Conservation (phyloP, 345 rosid genomes). For the Sisymbrium irio region DNA sequence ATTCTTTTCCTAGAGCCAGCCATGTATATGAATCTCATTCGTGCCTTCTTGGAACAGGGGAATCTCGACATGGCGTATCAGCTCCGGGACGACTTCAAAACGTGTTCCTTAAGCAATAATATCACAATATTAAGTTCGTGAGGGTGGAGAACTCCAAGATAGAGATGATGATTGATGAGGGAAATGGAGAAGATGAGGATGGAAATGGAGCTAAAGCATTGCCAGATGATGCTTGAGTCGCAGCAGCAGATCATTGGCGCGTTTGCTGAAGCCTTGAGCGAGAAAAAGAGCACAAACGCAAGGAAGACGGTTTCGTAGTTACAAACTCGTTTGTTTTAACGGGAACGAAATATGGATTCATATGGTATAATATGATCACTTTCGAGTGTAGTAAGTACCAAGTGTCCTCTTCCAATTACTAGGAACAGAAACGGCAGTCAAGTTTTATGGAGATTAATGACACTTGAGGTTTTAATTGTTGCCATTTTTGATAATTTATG, state of each 20-base stretch:
- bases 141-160: constrained; percentile 69
- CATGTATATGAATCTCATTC: too few relatives aligned
- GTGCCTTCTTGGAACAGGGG: too few relatives aligned
- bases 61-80: too few relatives aligned
- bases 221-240: constrained; percentile 64
- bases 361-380: constrained; percentile 9
- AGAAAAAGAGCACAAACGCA: constrained; percentile 43
- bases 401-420: constrained; percentile 20
- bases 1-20: too few relatives aligned
- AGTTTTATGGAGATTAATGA: constrained; percentile 10
- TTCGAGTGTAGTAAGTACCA: constrained; percentile 12
- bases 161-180: constrained; percentile 67
- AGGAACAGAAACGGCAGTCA: constrained; percentile 2
- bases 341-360: not conserved
- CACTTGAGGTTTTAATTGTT: not conserved
- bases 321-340: too few relatives aligned
- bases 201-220: constrained; percentile 67
- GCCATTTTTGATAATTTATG: constrained; percentile 2
- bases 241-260: constrained; percentile 54
- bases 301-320: constrained; percentile 24
- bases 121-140: too few relatives aligned
- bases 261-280: constrained; percentile 41
- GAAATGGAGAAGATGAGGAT: constrained; percentile 67
- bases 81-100: too few relatives aligned
- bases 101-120: too few relatives aligned